Evolutionary conservation across 2,329 filamentous ascomycete genomes (phyloP), one percentile per base, ranked within the genome.

Genomic region (Berkeleyomyces basicola): DNA sequence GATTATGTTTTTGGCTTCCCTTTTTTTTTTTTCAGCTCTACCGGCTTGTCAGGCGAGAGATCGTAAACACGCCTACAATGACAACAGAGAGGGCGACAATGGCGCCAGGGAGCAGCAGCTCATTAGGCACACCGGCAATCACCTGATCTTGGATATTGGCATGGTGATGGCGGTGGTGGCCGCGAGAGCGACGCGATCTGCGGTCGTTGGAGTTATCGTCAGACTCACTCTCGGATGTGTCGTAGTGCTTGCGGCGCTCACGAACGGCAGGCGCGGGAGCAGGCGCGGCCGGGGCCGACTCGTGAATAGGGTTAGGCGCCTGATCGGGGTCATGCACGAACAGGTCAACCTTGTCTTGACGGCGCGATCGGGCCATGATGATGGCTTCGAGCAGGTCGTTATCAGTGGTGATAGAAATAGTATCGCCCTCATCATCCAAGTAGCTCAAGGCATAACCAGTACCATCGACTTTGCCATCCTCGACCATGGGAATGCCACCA

Each of bases 21-120:
- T 42, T 39, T n/a, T 43, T 14, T n/a, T 9, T 57, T 44, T 14
- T 14, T 43, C 67, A 57, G 43, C 66, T 67, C 71, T 75, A 82
- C 70, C 79, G 74, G 73, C 77, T 81, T 43, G 78, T 77, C 66
- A 85, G 76, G 67, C 90, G 84, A 65, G 88, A 85, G 69, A 99
- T 83, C 49, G 90, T 85, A 75, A 99, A 99, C 9, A 97, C 92
- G 67, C 88, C 89, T 47, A 95, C 80, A 73, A 99, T 96, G 44
- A 96, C 91, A 51, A 95, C 89, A 7, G 92, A 93, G 70, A 99
- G 76, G n/a, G 91, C 91, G 63, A 93, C 90, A 71, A 99, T 92
- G 23, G 93, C 93, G 67, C 93, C 93, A 0, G 93, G 93, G 49
- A 97, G 81, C 16, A 99, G 78, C 62, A 97, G 78, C 70, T 99